Conservation (phyloP, 305 asterid species). For the Rubia peregrina region DNA sequence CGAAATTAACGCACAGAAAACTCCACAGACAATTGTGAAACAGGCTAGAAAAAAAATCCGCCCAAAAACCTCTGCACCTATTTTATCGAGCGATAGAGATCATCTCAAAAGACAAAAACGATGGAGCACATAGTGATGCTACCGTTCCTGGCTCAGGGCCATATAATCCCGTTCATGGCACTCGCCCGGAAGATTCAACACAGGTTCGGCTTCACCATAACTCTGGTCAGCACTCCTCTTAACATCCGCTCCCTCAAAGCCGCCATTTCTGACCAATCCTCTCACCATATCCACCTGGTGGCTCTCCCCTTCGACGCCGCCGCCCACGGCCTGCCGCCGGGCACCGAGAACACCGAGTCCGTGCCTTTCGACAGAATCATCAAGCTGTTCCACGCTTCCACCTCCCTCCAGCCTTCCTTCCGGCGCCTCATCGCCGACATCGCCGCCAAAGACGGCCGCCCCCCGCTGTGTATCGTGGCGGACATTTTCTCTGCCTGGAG, state of each 20-base stretch:
- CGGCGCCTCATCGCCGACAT: conserved; percentile 29
- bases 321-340: conserved; percentile 59
- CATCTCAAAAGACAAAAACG: too few species aligned
- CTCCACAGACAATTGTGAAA: background rate
- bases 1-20: background rate
- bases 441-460: conserved; percentile 29
- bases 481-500: conserved; percentile 73
- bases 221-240: conserved; percentile 64
- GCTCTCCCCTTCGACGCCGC: conserved; percentile 46
- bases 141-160: conserved; percentile 86
- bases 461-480: conserved; percentile 75
- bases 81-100: background rate
- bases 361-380: conserved; percentile 39
- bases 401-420: conserved; percentile 36
- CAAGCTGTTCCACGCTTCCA: conserved; percentile 38
- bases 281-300: conserved; percentile 28
- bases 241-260: conserved; percentile 45
- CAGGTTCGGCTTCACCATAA: conserved; percentile 39
- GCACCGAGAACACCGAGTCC: conserved; percentile 68
- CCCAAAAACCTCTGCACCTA: background rate
- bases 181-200: conserved; percentile 46
- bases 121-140: conserved; percentile 63
- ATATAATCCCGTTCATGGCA: conserved; percentile 70
- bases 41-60: background rate
- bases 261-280: conserved; percentile 30